Base-by-base conservation (phyloP, 495 filamentous ascomycete genomes). In the Penicillium angulare region DNA sequence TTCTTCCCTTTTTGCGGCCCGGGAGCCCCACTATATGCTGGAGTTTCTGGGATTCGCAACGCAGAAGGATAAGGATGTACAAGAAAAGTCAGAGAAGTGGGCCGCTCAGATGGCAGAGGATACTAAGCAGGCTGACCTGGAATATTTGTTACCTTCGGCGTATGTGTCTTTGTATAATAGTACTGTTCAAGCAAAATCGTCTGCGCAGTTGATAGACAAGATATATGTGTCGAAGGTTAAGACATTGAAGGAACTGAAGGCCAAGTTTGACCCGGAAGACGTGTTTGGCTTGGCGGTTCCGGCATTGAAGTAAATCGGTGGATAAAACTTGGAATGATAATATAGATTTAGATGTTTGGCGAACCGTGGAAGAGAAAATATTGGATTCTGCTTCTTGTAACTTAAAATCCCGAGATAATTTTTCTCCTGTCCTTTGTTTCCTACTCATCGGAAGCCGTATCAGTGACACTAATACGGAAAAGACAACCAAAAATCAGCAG, bases 21-120 rank as follows among this genome's bases (percentile, higher is more conserved):
- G 69, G 8, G 58, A 69, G 31, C 60, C 63, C 13, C 73, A 76
- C 55, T 68, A 63, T 47, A 61, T 73, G 65, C 16, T 73, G 0
- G 73, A 74, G 57, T 56, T 73, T 22, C 24, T 70, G 26, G 62
- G 48, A 0, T 57, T 35, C 31, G 45, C 27, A 6, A 45, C 18
- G 6, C 27, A 12, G 13, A 12, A 26, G 20, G 49, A 53, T 20
- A 35, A 21, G 3, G n/a, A n/a, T n/a, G n/a, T n/a, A n/a, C 17
- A 26, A 15, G 51, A 42, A 8, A 41, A 40, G 12, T 39, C 52
- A 5, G 40, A 58, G 39, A n/a, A 46, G 7, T 74, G 71, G 73
- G 71, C 57, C 0, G 17, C 6, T 7, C 20, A 43, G 17, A 16
- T 60, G 20, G n/a, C 31, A 2, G 46, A 57, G 1, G 63, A 55